These are phyloP conservation scores for Ophiosphaerella narmari DNA, from an alignment of 2,329 filamentous ascomycete genomes.

Conservation along the genomic window DNA sequence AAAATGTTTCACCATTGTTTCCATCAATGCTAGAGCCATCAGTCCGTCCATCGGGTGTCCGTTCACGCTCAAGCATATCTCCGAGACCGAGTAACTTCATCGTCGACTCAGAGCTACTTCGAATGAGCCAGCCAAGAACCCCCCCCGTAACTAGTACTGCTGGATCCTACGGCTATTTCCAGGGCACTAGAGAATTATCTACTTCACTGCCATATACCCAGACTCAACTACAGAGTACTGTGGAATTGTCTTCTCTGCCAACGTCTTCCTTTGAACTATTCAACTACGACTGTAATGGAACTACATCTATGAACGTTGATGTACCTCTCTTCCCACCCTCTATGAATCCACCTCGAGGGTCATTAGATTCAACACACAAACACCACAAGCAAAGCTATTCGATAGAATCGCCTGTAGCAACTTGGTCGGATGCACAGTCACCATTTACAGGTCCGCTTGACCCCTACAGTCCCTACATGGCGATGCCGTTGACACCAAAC, in stretches of 20 bases:
- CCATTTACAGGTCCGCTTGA: conserved; percentile 45
- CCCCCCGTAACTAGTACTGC: conserved; percentile 15
- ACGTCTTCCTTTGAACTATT: conserved; percentile 20
- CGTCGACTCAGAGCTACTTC: conserved; percentile 35
- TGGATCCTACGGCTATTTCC: conserved; percentile 19
- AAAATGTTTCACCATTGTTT: conserved; percentile 25
- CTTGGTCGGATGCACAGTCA: conserved; percentile 41
- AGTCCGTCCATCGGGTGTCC: conserved; percentile 23
- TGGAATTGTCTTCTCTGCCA: conserved; percentile 31
- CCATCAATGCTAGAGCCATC: conserved; percentile 22
- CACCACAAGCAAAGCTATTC: conserved; percentile 33
- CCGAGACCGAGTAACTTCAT: conserved; percentile 24
- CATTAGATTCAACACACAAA: conserved; percentile 20
- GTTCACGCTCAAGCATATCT: conserved; percentile 29
- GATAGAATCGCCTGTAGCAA: conserved; percentile 28
- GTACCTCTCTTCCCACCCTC: conserved; percentile 24
- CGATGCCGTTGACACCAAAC: conserved; percentile 52
- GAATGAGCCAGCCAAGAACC: conserved; percentile 20
- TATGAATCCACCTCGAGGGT: conserved; percentile 35
- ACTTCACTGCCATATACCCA: conserved; percentile 17
- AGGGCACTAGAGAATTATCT: conserved; percentile 6
- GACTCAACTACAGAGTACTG: conserved; percentile 21
- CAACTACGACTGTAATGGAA: conserved; percentile 16
- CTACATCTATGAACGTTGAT: conserved; percentile 20
- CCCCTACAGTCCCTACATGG: conserved; percentile 50